Evolutionary conservation across 2,329 filamentous ascomycete species (phyloP).

Genomic region (Endoconidiophora polonica): DNA sequence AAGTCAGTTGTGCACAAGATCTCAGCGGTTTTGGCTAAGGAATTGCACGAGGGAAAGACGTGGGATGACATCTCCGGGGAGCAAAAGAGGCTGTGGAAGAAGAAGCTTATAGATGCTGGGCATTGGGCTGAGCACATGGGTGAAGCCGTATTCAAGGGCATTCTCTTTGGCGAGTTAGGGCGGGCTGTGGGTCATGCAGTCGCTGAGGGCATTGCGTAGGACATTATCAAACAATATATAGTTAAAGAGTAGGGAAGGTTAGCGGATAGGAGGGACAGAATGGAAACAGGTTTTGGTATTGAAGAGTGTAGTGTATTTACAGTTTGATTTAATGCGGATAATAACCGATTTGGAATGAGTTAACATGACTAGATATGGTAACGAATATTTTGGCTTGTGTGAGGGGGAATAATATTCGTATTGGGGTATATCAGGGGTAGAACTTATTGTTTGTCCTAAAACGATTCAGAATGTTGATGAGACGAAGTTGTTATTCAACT

Average conservation of each 20-base stretch:
- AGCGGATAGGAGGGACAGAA: no score
- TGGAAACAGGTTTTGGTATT: neutral
- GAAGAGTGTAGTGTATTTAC: conserved; percentile 3
- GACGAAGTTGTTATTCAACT: no score
- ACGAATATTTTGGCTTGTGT: no score
- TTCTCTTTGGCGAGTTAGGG: conserved; percentile 60
- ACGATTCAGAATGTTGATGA: no score
- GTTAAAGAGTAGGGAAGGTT: no score
- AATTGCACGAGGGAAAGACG: conserved; percentile 36
- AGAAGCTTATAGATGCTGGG: conserved; percentile 49
- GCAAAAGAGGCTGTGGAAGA: conserved; percentile 53
- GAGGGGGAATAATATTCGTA: no score
- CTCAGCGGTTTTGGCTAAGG: conserved; percentile 27
- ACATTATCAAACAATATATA: no score
- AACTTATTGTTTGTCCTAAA: no score
- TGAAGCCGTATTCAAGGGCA: conserved; percentile 57
- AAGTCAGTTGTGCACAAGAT: conserved; percentile 2
- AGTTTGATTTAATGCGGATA: conserved; percentile 6
- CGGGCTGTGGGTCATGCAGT: conserved; percentile 40
- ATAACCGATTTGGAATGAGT: neutral
- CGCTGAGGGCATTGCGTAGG: conserved; percentile 16
- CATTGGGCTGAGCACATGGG: conserved; percentile 69
- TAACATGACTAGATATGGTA: no score
- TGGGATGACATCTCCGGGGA: conserved; percentile 55
- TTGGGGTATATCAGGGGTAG: no score